Percentiles rank a stretch among this genome's conserved stretches.
Conservation (phyloP, 805 yeast species). For the Zygoascus bituminiphila region DNA sequence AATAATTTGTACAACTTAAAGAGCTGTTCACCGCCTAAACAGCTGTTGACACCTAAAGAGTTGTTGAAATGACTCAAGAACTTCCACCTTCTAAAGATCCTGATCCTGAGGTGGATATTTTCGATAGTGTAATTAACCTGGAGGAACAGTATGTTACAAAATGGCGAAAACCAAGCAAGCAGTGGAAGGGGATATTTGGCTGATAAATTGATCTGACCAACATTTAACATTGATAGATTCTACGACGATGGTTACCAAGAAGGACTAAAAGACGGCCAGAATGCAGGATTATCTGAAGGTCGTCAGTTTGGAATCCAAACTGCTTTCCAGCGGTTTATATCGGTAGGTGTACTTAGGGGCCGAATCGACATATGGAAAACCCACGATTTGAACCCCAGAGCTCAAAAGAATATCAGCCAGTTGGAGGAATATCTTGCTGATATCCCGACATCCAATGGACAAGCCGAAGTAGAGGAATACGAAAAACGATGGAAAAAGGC, state of each 20-base stretch:
- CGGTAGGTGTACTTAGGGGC: conserved; percentile 62
- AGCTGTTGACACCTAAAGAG: too few relatives aligned
- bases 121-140: conserved; percentile 49
- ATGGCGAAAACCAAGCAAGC: too few relatives aligned
- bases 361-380: conserved; percentile 32
- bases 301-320: conserved; percentile 63
- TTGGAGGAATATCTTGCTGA: conserved; percentile 22
- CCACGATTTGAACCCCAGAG: conserved; percentile 1
- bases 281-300: conserved; percentile 63
- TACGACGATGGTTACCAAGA: conserved; percentile 65
- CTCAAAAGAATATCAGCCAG: conserved; percentile 8
- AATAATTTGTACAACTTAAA: too few relatives aligned
- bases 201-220: too few relatives aligned
- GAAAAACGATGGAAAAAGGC: conserved; percentile 48
- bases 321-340: conserved; percentile 35
- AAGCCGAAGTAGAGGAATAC: conserved; percentile 45
- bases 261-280: conserved; percentile 55
- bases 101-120: too few relatives aligned
- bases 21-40: too few relatives aligned
- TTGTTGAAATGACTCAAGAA: too few relatives aligned
- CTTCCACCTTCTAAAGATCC: too few relatives aligned
- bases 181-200: too few relatives aligned
- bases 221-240: conserved; percentile 33
- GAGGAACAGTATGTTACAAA: conserved; percentile 39
- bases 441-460: conserved; percentile 41